Percentiles rank a stretch among this genome's conserved stretches.
Evolutionary conservation across 768 basidiomycete genomes (phyloP).

Genomic region (Scleroderma bovista): DNA sequence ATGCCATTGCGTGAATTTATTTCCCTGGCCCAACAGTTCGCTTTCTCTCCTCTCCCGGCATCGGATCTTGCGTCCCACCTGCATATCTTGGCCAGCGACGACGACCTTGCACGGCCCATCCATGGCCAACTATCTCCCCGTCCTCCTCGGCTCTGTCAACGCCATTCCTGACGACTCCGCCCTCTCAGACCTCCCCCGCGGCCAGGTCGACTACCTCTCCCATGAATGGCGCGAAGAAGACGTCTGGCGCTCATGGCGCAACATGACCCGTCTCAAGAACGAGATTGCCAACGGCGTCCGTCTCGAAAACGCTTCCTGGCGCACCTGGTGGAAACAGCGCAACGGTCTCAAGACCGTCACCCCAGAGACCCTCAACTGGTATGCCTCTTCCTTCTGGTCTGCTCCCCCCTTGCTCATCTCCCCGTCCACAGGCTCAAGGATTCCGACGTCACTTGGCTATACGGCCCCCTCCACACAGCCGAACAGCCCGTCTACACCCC

Average conservation of each 20-base stretch:
- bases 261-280: constrained; percentile 97
- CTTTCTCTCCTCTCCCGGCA: constrained; percentile 7
- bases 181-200: constrained; percentile 77
- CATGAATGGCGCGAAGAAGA: constrained; percentile 98
- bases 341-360: constrained; percentile 93
- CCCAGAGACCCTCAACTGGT: constrained; percentile 99
- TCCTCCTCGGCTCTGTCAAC: constrained; percentile 61
- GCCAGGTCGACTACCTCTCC: constrained; percentile 97
- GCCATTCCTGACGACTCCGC: constrained; percentile 69
- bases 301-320: constrained; percentile 97
- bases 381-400: constrained; percentile 25
- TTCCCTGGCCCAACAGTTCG: no score
- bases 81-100: background rate
- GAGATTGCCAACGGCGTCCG: constrained; percentile 93
- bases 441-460: constrained; percentile 98
- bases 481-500: constrained; percentile 73
- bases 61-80: constrained; percentile 1
- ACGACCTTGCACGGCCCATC: background rate
- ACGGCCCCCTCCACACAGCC: constrained; percentile 95
- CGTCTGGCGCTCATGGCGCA: constrained; percentile 97
- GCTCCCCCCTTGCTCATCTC: background rate
- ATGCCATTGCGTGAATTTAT: no score
- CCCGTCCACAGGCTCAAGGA: constrained; percentile 81
- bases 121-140: constrained; percentile 68
- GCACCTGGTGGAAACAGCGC: constrained; percentile 99